These are phyloP conservation scores for Takashimella koratensis DNA, from an alignment of 1,284 basidiomycete genomes.

Conservation along the genomic window DNA sequence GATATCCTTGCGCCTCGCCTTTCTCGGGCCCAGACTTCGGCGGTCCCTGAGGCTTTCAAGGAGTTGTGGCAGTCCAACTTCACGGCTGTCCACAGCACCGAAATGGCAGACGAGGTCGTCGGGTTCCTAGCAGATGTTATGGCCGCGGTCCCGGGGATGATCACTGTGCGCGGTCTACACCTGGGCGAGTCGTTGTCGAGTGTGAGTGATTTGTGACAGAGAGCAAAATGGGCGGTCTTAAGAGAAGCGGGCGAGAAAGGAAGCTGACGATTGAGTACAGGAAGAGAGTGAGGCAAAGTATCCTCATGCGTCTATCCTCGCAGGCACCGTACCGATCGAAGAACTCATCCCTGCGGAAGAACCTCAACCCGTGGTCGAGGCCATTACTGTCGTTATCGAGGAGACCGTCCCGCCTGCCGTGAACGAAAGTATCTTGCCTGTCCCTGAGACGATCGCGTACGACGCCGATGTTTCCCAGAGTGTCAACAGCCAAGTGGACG, in stretches of 20 bases:
- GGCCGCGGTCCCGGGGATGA: slow-evolving; percentile 31
- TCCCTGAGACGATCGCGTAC: slow-evolving; percentile 14
- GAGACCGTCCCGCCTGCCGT: too few relatives aligned
- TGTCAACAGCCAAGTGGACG: slow-evolving; percentile 4
- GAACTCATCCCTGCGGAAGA: slow-evolving; percentile 1
- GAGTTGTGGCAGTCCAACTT: slow-evolving; percentile 38
- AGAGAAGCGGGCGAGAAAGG: too few relatives aligned
- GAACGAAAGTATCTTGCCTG: neutral
- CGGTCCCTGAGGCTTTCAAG: slow-evolving; percentile 32
- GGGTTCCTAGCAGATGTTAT: slow-evolving; percentile 33
- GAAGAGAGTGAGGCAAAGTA: slow-evolving; percentile 23
- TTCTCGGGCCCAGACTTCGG: slow-evolving; percentile 16
- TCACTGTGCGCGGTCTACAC: slow-evolving; percentile 30
- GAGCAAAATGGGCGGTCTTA: too few relatives aligned
- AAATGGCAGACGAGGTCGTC: slow-evolving; percentile 30
- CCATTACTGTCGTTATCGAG: neutral
- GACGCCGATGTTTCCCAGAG: slow-evolving; percentile 36
- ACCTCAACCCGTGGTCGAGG: neutral
- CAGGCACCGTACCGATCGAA: neutral
- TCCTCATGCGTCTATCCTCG: slow-evolving; percentile 14
- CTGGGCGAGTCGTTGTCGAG: slow-evolving; percentile 3
- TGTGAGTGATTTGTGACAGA: too few relatives aligned
- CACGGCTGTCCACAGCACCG: slow-evolving; percentile 14
- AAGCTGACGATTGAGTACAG: too few relatives aligned
- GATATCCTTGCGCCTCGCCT: slow-evolving; percentile 38